Conservation (phyloP, 106 monocot species). For the Acanthochlamys bracteata region DNA sequence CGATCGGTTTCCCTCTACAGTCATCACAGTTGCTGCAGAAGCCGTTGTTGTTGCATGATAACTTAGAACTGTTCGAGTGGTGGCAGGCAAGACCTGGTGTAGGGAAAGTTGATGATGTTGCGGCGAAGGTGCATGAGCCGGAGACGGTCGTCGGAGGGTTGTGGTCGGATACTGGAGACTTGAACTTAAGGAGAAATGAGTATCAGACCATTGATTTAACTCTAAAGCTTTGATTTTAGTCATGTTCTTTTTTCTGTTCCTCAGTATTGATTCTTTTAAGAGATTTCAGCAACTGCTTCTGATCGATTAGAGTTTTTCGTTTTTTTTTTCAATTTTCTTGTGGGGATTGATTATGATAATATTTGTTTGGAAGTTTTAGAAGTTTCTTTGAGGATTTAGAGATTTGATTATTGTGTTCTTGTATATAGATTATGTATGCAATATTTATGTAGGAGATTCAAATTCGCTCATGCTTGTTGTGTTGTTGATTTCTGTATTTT, state of each 20-base stretch:
- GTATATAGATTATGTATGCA: no score
- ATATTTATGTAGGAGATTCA: no score
- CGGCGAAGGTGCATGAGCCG: background rate
- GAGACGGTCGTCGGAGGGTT: background rate
- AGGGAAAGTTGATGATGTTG: background rate
- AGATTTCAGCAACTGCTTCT: background rate
- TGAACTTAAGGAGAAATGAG: background rate
- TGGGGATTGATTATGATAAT: background rate
- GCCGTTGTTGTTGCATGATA: background rate
- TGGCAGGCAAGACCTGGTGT: background rate
- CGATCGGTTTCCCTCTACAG: background rate
- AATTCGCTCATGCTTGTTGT: no score
- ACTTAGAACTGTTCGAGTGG: background rate
- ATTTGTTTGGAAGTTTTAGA: background rate
- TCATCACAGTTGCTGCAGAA: background rate
- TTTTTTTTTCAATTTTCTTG: background rate
- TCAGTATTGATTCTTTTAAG: background rate
- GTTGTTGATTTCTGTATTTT: no score
- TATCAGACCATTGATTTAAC: background rate
- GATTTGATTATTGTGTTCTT: no score
- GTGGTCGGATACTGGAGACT: background rate
- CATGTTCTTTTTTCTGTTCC: background rate
- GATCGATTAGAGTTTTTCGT: background rate
- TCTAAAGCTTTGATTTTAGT: background rate
- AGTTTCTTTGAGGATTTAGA: background rate